Evolutionary conservation across 225 moss, liverwort and hornwort species (phyloP).

Genomic region (Sphagnum contortum): DNA sequence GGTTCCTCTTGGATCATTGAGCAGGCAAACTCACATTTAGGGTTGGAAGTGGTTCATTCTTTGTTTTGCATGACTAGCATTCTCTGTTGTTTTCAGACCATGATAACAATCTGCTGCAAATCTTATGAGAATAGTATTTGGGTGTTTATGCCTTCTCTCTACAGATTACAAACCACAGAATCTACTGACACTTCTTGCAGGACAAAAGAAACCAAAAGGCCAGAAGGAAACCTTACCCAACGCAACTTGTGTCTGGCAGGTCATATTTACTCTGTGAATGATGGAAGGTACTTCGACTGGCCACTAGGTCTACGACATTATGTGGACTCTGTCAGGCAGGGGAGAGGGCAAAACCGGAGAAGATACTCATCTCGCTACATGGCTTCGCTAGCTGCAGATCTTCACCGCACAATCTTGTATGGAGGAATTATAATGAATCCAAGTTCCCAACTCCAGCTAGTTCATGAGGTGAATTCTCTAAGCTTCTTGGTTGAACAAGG

Average conservation of each 20-base stretch:
- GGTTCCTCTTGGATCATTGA: no score
- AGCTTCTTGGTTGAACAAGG: slow-evolving; percentile 90
- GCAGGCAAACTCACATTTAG: no score
- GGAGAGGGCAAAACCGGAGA: slow-evolving; percentile 80
- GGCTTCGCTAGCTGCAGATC: slow-evolving; percentile 85
- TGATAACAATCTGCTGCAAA: no score
- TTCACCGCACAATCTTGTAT: slow-evolving; percentile 88
- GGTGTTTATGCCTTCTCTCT: no score
- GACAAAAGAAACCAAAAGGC: no score
- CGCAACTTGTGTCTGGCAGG: slow-evolving; percentile 24
- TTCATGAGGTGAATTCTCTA: slow-evolving; percentile 88
- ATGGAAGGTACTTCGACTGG: slow-evolving; percentile 97
- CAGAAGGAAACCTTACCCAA: no score
- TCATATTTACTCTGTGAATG: slow-evolving; percentile 96
- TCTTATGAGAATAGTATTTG: no score
- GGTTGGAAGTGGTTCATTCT: no score
- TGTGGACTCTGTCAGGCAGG: slow-evolving; percentile 87
- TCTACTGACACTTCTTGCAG: no score
- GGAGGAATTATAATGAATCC: slow-evolving; percentile 97
- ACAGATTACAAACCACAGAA: no score
- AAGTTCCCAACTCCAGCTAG: slow-evolving; percentile 71
- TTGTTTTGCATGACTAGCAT: no score
- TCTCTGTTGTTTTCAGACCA: no score
- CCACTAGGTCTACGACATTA: slow-evolving; percentile 69
- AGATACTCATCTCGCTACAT: slow-evolving; percentile 96